Conservation (phyloP, 2,329 filamentous ascomycete species). For the Penicillium glabrum region DNA sequence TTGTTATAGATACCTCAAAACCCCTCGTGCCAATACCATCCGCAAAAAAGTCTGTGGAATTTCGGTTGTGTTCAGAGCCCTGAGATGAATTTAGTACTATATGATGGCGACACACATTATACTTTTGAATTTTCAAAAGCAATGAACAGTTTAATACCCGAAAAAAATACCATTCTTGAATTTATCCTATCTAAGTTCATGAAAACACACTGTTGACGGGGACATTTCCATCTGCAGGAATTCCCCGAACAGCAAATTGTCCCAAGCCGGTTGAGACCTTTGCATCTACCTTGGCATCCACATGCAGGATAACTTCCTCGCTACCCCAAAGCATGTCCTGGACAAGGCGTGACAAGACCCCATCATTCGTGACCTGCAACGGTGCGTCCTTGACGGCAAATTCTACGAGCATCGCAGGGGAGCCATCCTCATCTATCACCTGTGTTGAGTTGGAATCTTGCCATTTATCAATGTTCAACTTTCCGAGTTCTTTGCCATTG, state of each 20-base stretch:
- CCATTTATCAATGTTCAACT: slow-evolving; percentile 78
- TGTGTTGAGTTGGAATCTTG: slow-evolving; percentile 79
- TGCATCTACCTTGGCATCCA: slow-evolving; percentile 80
- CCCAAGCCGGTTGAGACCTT: slow-evolving; percentile 80
- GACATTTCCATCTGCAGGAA: slow-evolving; percentile 80
- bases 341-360: slow-evolving; percentile 78
- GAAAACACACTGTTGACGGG: slow-evolving; percentile 85
- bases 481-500: slow-evolving; percentile 72
- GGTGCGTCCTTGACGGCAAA: slow-evolving; percentile 77
- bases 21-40: too few relatives aligned
- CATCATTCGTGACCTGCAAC: slow-evolving; percentile 75
- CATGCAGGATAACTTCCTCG: slow-evolving; percentile 66
- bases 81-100: too few relatives aligned
- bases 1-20: too few relatives aligned
- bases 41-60: too few relatives aligned
- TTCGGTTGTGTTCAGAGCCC: too few relatives aligned
- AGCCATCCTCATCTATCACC: slow-evolving; percentile 58
- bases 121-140: not conserved
- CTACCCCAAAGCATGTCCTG: slow-evolving; percentile 75
- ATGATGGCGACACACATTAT: too few relatives aligned
- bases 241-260: slow-evolving; percentile 73
- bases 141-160: not conserved
- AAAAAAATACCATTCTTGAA: slow-evolving; percentile 15
- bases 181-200: slow-evolving; percentile 22
- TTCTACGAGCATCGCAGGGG: slow-evolving; percentile 68